phyloP scores from a whole-genome alignment of 495 filamentous ascomycete genomes.

The Penicillium steckii region DNA sequence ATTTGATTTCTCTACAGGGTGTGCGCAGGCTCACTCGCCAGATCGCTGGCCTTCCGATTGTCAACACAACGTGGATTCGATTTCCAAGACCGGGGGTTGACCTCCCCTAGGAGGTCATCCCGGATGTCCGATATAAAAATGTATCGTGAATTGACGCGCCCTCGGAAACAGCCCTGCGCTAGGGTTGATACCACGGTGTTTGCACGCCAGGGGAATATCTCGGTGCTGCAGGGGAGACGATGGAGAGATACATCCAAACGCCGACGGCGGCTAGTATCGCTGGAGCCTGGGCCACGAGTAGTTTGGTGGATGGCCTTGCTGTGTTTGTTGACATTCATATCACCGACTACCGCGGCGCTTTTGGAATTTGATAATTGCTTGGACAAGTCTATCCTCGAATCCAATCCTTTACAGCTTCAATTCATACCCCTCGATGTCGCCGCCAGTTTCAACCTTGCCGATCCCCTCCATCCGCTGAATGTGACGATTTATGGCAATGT shows the following conservation, averaged over 20 bases:
- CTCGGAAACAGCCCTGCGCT: not conserved
- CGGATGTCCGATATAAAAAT: constrained; percentile 33
- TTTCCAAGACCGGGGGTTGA: constrained; percentile 40
- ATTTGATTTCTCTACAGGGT: not conserved
- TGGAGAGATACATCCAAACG: constrained; percentile 25
- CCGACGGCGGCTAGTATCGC: constrained; percentile 18
- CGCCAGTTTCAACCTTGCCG: constrained; percentile 65
- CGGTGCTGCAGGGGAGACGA: constrained; percentile 15
- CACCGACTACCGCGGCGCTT: constrained; percentile 51
- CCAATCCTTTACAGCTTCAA: constrained; percentile 62
- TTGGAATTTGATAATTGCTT: constrained; percentile 86
- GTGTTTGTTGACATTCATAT: constrained; percentile 17
- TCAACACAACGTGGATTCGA: constrained; percentile 45
- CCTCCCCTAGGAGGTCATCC: constrained; percentile 51
- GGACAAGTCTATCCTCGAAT: constrained; percentile 52
- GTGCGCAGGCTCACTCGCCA: not conserved
- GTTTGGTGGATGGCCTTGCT: constrained; percentile 24
- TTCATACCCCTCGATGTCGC: constrained; percentile 72
- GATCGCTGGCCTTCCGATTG: constrained; percentile 13
- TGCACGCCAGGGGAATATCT: constrained; percentile 9
- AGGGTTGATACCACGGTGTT: constrained; percentile 4
- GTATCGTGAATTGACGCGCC: constrained; percentile 30
- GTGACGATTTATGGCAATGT: constrained; percentile 92
- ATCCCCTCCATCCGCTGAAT: constrained; percentile 63
- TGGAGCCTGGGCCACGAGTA: not conserved